phyloP scores from a whole-genome alignment of 192 early-diverging fungal genomes.

The Linnemannia schmuckeri region DNA sequence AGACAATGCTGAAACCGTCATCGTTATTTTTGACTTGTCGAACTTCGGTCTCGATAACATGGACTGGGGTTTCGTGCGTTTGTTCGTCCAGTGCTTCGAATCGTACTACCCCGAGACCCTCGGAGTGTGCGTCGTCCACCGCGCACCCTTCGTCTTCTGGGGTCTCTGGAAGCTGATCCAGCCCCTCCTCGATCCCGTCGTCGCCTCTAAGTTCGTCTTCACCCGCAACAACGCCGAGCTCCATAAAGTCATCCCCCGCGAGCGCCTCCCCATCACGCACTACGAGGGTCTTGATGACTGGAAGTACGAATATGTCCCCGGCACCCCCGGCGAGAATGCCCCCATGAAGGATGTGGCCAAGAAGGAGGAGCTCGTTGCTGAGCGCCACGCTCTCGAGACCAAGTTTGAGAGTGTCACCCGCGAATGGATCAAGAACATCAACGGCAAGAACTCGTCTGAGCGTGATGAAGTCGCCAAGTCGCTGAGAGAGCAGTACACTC shows the following conservation, averaged over 20 bases:
- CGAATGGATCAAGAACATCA: constrained; percentile 63
- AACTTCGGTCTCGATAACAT: constrained; percentile 84
- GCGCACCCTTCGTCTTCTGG: constrained; percentile 92
- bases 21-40: constrained; percentile 84
- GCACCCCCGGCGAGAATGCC: constrained; percentile 41
- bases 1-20: constrained; percentile 73
- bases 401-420: constrained; percentile 63
- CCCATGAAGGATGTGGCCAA: constrained; percentile 59
- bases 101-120: constrained; percentile 94
- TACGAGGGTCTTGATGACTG: constrained; percentile 73
- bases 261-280: constrained; percentile 70
- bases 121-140: constrained; percentile 85
- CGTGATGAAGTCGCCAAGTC: constrained; percentile 56
- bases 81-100: constrained; percentile 85
- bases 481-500: constrained; percentile 62
- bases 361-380: constrained; percentile 43
- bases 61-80: constrained; percentile 70
- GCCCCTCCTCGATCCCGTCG: constrained; percentile 91
- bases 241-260: constrained; percentile 71
- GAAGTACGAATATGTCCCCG: constrained; percentile 65
- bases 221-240: constrained; percentile 74
- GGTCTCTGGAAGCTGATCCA: constrained; percentile 88
- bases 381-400: constrained; percentile 49
- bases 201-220: constrained; percentile 89
- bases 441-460: constrained; percentile 56